Evolutionary conservation across 495 filamentous ascomycete species (phyloP).

Genomic region (Neurospora discreta): DNA sequence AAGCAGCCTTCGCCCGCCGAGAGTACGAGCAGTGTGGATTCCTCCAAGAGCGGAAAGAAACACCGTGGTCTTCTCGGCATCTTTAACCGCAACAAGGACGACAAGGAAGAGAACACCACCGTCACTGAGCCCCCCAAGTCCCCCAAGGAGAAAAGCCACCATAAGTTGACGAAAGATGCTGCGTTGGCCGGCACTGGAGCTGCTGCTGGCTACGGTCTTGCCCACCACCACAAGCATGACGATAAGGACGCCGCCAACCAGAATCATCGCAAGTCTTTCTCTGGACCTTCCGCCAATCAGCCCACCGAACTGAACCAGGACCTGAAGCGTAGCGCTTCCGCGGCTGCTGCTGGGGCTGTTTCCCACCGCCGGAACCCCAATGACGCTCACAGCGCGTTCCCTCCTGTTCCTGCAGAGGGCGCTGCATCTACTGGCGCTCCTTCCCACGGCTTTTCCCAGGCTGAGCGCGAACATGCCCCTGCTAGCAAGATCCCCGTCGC

Average conservation of each 20-base stretch:
- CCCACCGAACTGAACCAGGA: not conserved
- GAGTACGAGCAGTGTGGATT: not conserved
- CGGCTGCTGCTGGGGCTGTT: not conserved
- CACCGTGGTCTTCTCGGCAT: slow-evolving; percentile 14
- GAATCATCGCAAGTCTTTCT: not conserved
- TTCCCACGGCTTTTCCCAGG: not conserved
- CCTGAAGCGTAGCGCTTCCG: not conserved
- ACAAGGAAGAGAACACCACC: slow-evolving; percentile 7
- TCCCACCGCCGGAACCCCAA: not conserved
- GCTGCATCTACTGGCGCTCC: not conserved
- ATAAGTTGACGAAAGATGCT: slow-evolving; percentile 15
- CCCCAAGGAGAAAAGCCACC: not conserved
- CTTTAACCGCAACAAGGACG: slow-evolving; percentile 23
- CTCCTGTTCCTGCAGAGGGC: not conserved
- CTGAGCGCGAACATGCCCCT: not conserved
- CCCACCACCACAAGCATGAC: slow-evolving; percentile 11
- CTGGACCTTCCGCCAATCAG: slow-evolving; percentile 1
- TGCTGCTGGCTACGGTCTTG: slow-evolving; percentile 5
- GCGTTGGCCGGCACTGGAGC: slow-evolving; percentile 17
- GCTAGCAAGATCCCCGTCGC: not conserved
- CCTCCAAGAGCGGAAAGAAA: slow-evolving; percentile 13
- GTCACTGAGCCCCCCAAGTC: slow-evolving; percentile 7
- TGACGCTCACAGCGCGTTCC: not conserved
- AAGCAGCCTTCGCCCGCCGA: not conserved
- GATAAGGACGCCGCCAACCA: not conserved